Percentiles rank a stretch among this genome's conserved stretches.
These are phyloP conservation scores for Medicago truncatula DNA, from an alignment of 306 rosid species.

Conservation along the genomic window DNA sequence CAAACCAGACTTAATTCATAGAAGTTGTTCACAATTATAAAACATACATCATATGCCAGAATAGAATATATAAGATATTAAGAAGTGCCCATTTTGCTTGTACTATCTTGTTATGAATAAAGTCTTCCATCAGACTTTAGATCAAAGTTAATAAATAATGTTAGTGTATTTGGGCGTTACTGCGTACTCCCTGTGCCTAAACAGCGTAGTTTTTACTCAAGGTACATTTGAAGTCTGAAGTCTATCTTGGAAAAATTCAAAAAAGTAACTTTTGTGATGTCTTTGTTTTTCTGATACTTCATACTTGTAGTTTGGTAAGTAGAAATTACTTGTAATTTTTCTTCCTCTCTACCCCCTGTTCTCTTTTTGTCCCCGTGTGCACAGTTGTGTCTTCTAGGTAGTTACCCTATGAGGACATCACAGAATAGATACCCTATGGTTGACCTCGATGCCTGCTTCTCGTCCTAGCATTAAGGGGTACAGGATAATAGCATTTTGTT, in stretches of 20 bases:
- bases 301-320: not conserved
- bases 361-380: not conserved
- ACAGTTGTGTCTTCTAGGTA: not conserved
- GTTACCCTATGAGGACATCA: not conserved
- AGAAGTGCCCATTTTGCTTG: not conserved
- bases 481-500: not conserved
- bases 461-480: not conserved
- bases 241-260: not conserved
- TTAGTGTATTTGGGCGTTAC: not conserved
- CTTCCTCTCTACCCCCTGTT: not conserved
- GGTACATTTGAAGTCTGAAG: not conserved
- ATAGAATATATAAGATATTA: not conserved
- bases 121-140: not conserved
- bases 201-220: not conserved
- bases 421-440: not conserved
- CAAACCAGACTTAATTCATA: conserved; percentile 10
- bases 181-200: not conserved
- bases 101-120: not conserved
- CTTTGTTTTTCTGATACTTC: not conserved
- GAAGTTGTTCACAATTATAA: conserved; percentile 9
- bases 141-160: conserved; percentile 2
- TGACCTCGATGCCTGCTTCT: not conserved
- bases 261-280: not conserved
- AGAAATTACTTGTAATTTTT: not conserved
- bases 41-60: not conserved